Base-by-base conservation (phyloP, 345 rosid genomes). In the Crucihimalaya himalaica region DNA sequence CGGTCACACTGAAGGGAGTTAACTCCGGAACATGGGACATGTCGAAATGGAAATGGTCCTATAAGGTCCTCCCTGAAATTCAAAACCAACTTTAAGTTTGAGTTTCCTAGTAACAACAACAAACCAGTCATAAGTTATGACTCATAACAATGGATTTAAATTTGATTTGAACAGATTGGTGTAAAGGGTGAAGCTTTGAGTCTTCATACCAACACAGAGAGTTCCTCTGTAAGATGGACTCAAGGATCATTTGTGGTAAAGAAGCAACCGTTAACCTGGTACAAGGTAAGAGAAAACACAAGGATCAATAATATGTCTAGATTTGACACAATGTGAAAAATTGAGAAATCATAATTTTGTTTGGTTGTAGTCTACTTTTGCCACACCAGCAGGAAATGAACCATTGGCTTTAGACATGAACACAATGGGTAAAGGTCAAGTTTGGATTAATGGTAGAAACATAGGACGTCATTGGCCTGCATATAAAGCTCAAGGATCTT, bases 401-500 rank as follows among this genome's bases (percentile, higher is more conserved):
- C 98, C 98, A 21, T 66, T 93, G 77, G 97, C 98, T 69, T 70
- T 93, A 43, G 98, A 93, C 68, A 88, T 91, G 97, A 75, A 74
- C 75, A 83, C 87, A 76, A 89, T 89, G 92, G 95, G 95, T 14
- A 87, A 89, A 70, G 92, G 98, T 32, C 86, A 86, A 76, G 68
- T 93, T 53, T 93, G 98, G 98, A 82, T 93, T 42, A 93, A 93
- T 29, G 96, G 98, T 52, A 79, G 75, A 71, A 90, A 86, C 73
- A 84, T 93, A n/a, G 98, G 98, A 64, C 88, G 98, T 19, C 87
- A 93, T 61, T 87, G 96, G 97, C 87, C 93, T 13, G 88, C 62
- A 34, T 84, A 86, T 39, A 85, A 68, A 65, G 98, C 96, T 16
- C 80, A 39, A 25, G 99, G 99, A 11, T 74, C 73, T 45, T 95